phyloP scores from a whole-genome alignment of 192 early-diverging fungal genomes.

The Umbelopsis ramanniana region DNA sequence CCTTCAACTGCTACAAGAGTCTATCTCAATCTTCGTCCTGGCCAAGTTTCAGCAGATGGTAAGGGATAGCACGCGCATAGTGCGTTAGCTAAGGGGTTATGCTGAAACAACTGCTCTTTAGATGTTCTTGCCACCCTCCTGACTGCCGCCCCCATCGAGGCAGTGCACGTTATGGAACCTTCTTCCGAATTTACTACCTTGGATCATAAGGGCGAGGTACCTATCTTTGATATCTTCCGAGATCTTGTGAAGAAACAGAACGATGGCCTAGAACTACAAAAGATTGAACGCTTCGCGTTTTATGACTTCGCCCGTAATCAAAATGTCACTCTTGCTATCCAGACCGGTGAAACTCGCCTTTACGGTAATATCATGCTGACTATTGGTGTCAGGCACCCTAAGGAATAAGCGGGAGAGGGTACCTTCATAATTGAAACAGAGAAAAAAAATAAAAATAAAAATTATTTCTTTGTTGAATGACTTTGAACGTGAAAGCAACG shows the following conservation, averaged over 20 bases:
- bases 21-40: slow-evolving; percentile 11
- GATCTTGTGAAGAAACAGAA: background rate
- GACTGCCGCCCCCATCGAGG: slow-evolving; percentile 8
- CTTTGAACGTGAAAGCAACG: too few relatives aligned
- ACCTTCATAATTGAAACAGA: background rate
- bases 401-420: background rate
- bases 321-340: slow-evolving; percentile 15
- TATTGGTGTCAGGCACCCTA: slow-evolving; percentile 16
- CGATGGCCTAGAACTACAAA: background rate
- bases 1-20: background rate
- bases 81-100: background rate
- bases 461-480: background rate
- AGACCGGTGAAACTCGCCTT: slow-evolving; percentile 17
- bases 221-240: slow-evolving; percentile 8
- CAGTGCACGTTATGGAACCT: background rate
- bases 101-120: background rate
- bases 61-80: background rate
- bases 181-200: slow-evolving; percentile 4
- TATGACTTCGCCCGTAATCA: slow-evolving; percentile 2
- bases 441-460: background rate
- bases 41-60: slow-evolving; percentile 8
- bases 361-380: slow-evolving; percentile 17
- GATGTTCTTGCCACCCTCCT: slow-evolving; percentile 16
- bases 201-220: slow-evolving; percentile 16
- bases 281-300: slow-evolving; percentile 12